These are phyloP conservation scores for Monilinia fructigena DNA, from an alignment of 2,329 filamentous ascomycete species.

Conservation along the genomic window DNA sequence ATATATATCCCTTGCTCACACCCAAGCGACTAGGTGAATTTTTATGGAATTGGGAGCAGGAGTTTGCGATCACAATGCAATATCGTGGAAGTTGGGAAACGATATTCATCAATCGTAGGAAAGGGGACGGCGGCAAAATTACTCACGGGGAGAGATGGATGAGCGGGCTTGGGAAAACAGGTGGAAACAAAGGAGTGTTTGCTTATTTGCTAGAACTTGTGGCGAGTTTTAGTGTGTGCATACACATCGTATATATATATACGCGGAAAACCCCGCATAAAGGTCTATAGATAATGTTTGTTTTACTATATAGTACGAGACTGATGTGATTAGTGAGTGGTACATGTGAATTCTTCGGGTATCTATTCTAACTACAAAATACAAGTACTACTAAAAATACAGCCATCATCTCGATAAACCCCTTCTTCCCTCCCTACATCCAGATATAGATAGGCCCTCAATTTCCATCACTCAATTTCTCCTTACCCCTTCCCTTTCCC, in stretches of 20 bases:
- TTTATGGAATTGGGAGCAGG: not conserved
- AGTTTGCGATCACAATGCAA: too few species aligned
- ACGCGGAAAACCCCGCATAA: too few species aligned
- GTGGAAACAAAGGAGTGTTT: not conserved
- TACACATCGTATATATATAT: not conserved
- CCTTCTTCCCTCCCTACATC: too few species aligned
- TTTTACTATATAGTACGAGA: too few species aligned
- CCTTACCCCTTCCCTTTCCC: not conserved
- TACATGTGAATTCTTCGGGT: not conserved
- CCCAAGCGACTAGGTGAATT: not conserved
- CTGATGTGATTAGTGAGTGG: too few species aligned
- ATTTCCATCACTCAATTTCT: not conserved
- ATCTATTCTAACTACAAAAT: not conserved
- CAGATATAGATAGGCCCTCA: not conserved
- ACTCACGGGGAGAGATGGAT: too few species aligned
- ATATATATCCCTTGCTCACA: not conserved
- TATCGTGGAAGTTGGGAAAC: too few species aligned
- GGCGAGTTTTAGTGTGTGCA: not conserved
- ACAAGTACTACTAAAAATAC: not conserved
- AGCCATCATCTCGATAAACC: not conserved
- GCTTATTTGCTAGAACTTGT: too few species aligned
- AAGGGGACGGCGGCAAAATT: too few species aligned
- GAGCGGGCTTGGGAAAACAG: not conserved
- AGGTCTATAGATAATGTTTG: not conserved
- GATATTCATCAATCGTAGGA: too few species aligned